Percentiles rank a stretch among this genome's conserved stretches.
These are phyloP conservation scores for Ustilago trichophora DNA, from an alignment of 1,284 basidiomycete species.

Conservation along the genomic window DNA sequence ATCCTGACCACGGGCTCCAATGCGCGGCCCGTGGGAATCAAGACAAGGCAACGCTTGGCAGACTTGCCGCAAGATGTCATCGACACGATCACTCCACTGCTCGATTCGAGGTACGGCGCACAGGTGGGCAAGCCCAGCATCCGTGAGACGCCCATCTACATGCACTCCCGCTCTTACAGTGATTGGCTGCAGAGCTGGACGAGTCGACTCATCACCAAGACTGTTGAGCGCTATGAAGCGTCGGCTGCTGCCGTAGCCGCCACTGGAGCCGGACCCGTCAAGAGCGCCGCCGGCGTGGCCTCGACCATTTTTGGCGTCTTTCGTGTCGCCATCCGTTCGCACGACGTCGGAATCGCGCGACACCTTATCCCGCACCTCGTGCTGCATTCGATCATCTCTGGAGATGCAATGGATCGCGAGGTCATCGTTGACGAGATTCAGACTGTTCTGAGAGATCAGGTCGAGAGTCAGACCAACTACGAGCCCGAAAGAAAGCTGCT, in stretches of 20 bases:
- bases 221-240: conserved; percentile 58
- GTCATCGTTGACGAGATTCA: conserved; percentile 81
- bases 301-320: conserved; percentile 81
- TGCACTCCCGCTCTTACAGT: conserved; percentile 79
- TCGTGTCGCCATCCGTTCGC: conserved; percentile 80
- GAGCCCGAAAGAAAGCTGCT: conserved; percentile 56
- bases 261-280: conserved; percentile 34
- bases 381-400: conserved; percentile 84
- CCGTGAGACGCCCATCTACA: conserved; percentile 72
- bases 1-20: conserved; percentile 70
- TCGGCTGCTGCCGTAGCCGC: conserved; percentile 12
- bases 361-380: conserved; percentile 91
- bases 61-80: conserved; percentile 82
- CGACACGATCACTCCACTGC: conserved; percentile 86
- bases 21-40: conserved; percentile 70
- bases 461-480: conserved; percentile 66
- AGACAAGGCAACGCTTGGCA: conserved; percentile 76
- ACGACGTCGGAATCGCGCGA: conserved; percentile 89
- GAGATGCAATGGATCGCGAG: conserved; percentile 71
- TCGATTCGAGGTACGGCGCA: conserved; percentile 61
- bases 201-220: conserved; percentile 76
- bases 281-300: conserved; percentile 54
- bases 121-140: conserved; percentile 41
- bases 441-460: conserved; percentile 86
- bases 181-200: conserved; percentile 97